Percentiles rank a stretch among this genome's conserved stretches.
Conservation (phyloP, 768 basidiomycete genomes). For the Naganishia onofrii region DNA sequence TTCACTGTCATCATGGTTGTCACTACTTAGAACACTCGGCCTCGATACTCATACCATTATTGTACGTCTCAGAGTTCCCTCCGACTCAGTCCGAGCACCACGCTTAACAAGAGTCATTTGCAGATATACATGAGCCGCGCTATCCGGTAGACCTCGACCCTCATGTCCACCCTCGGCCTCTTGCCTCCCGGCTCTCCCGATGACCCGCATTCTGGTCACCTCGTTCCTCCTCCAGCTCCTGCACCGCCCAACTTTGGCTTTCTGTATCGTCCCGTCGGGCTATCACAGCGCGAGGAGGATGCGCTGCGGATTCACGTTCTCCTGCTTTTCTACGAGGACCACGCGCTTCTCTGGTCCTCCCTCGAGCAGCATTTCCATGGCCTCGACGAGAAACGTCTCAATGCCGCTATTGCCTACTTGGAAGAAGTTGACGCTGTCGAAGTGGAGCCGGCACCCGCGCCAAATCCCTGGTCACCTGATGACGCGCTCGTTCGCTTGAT, state of each 20-base stretch:
- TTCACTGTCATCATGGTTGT: background rate
- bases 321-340: conserved; percentile 34
- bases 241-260: conserved; percentile 20
- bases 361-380: conserved; percentile 30
- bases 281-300: conserved; percentile 23
- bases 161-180: conserved; percentile 1
- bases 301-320: conserved; percentile 30
- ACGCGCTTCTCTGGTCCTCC: conserved; percentile 30
- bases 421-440: conserved; percentile 31
- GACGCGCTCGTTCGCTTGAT: conserved; percentile 29
- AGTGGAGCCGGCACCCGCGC: conserved; percentile 26
- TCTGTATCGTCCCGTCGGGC: conserved; percentile 15
- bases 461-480: conserved; percentile 28
- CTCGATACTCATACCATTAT: too few relatives aligned
- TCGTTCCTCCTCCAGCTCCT: background rate
- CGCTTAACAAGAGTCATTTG: too few relatives aligned
- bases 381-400: conserved; percentile 25
- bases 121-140: background rate
- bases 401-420: conserved; percentile 27
- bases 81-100: too few relatives aligned
- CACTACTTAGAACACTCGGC: background rate
- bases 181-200: conserved; percentile 8
- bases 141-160: background rate
- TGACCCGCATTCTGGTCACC: conserved; percentile 5
- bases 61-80: too few relatives aligned